Base-by-base conservation (phyloP, 2,329 filamentous ascomycete species). In the Dactylellina parvicollis region DNA sequence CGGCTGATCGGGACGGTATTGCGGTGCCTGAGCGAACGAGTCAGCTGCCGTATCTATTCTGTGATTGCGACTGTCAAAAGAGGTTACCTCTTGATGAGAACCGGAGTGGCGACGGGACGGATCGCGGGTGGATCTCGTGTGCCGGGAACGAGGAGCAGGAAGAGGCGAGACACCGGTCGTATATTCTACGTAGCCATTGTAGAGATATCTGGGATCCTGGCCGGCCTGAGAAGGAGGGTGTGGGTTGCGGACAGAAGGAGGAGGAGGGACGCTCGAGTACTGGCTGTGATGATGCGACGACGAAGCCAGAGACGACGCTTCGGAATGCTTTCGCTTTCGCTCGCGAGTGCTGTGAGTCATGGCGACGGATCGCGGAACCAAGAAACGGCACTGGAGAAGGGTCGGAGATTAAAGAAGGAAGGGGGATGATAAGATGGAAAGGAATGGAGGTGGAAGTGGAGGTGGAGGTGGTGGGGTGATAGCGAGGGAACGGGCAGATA, bases 301-400 rank as follows among this genome's bases (percentile, higher is more conserved):
- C 5, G 36, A n/a, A 8, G 50, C 2, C 40, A 28, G 22, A 7
- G 49, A 28, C 5, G 61, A 42, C 14, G 60, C 50, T 34, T 67
- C 64, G 4, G 64, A 32, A 18, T 54, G 64, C 64, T 69, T 73
- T 52, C 69, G 54, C 69, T 73, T 73, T 28, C 69, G 59, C 12
- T 73, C 69, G 24, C 69, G 18, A 30, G 60, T 60, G 1, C 20
- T 54, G 60, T 64, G 16, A 8, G 55, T 59, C 69, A 73, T 73
- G 54, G 12, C 46, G 26, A 24, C 16, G 32, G 28, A 61, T 20
- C 4, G 22, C 8, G 18, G 28, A 38, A 36, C 16, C 4, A 3
- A 56, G n/a, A 34, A 20, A 26, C 22, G n/a, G 47, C 5, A 22
- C 38, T 3, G 32, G 50, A 47, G 20, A 34, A 26, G n/a, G 8